These are phyloP conservation scores for Caloboletus firmus DNA, from an alignment of 1,284 basidiomycete genomes.

Conservation along the genomic window DNA sequence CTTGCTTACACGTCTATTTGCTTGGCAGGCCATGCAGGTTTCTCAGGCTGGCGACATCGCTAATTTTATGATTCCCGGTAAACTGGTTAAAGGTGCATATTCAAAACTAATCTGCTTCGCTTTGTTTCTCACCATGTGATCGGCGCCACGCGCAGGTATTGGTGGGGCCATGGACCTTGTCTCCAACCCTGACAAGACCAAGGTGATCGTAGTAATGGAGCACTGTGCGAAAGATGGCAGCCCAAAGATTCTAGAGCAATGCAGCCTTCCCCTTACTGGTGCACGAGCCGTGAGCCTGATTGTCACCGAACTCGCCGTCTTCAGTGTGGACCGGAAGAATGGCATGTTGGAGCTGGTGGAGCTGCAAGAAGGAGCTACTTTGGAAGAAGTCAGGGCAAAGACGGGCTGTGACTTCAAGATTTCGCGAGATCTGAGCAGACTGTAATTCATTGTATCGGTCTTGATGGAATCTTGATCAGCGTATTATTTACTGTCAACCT, in stretches of 20 bases:
- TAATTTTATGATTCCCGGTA: constrained; percentile 97
- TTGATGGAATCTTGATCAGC: not conserved
- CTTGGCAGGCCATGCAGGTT: constrained; percentile 85
- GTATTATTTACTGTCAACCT: not conserved
- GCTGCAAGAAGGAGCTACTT: constrained; percentile 76
- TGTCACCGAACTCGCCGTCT: constrained; percentile 91
- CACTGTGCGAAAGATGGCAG: constrained; percentile 88
- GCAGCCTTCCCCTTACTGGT: constrained; percentile 86
- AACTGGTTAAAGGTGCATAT: constrained; percentile 75
- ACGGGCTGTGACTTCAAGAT: constrained; percentile 80
- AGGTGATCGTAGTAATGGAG: constrained; percentile 86
- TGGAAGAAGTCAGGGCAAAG: constrained; percentile 85
- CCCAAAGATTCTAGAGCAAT: constrained; percentile 84
- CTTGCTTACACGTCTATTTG: not conserved
- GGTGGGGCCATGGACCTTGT: constrained; percentile 97
- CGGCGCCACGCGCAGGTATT: constrained; percentile 58
- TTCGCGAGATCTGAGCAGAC: constrained; percentile 41
- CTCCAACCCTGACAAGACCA: constrained; percentile 89
- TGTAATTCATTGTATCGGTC: constrained; percentile 15
- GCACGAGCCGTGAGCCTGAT: constrained; percentile 84
- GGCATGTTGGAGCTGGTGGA: constrained; percentile 80
- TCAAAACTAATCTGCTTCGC: not conserved
- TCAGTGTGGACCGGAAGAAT: constrained; percentile 78
- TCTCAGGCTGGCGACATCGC: constrained; percentile 92
- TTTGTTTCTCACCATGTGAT: constrained; percentile 8